These are phyloP conservation scores for Ascochyta rabiei DNA, from an alignment of 2,329 filamentous ascomycete genomes.

Conservation along the genomic window DNA sequence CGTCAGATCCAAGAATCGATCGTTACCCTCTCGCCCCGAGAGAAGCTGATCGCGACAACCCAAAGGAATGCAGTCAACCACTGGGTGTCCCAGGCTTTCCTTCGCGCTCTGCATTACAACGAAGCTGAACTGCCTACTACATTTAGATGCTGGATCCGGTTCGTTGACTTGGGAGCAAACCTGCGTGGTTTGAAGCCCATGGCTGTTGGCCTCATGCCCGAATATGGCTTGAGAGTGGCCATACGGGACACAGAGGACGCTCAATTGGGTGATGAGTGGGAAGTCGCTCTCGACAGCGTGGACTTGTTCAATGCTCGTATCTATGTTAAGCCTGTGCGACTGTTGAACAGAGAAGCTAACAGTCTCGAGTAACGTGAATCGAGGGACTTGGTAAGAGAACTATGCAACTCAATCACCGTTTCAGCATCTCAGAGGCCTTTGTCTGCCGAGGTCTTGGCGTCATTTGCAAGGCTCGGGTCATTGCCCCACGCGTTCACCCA, in stretches of 20 bases:
- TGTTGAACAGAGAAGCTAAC: slow-evolving; percentile 39
- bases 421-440: not conserved
- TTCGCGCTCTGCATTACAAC: slow-evolving; percentile 63
- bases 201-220: slow-evolving; percentile 24
- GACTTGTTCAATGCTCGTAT: slow-evolving; percentile 44
- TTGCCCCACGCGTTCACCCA: not conserved
- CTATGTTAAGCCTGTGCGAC: slow-evolving; percentile 45
- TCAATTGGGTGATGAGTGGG: slow-evolving; percentile 54
- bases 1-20: slow-evolving; percentile 58
- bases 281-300: slow-evolving; percentile 48
- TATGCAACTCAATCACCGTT: not conserved
- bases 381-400: not conserved
- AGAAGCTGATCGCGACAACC: slow-evolving; percentile 50
- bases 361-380: not conserved
- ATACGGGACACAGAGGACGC: slow-evolving; percentile 23
- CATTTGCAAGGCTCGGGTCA: not conserved
- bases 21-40: slow-evolving; percentile 52
- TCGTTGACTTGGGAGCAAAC: slow-evolving; percentile 5
- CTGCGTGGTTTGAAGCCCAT: not conserved
- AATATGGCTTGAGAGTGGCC: slow-evolving; percentile 22
- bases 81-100: slow-evolving; percentile 62
- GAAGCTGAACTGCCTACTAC: slow-evolving; percentile 59
- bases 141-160: slow-evolving; percentile 46
- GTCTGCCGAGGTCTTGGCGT: not conserved
- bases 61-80: slow-evolving; percentile 47